Base-by-base conservation (phyloP, 1,284 basidiomycete species). In the Cerrena zonata region DNA sequence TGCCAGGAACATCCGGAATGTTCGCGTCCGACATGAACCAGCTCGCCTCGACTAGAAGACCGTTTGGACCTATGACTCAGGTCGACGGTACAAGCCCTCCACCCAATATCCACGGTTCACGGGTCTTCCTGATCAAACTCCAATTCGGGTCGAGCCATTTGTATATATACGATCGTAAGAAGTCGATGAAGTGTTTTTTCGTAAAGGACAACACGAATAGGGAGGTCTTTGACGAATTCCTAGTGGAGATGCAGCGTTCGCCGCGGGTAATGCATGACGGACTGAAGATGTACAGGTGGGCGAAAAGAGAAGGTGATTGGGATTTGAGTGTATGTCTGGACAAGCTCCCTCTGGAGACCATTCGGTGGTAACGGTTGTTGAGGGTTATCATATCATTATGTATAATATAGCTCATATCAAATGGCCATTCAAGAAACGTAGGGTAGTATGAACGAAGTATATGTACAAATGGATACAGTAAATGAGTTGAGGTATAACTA, bases 71-170 rank as follows among this genome's bases (percentile, higher is more conserved):
- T n/a, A 21, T 39, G 18, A 25, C 39, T 12, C 19, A 19, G 2
- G 34, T 41, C 47, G n/a, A n/a, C n/a, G n/a, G n/a, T n/a, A n/a
- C n/a, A n/a, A 38, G 11, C 10, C 44, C 53, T 3, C 63, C 62
- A 3, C 62, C 63, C 4, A 69, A 74, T 53, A 58, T 67, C 11
- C 68, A 72, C 53, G 64, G 63, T 11, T 60, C 66, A 7, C 65
- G 64, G 22, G 55, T 61, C 1, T 75, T 75, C 60, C 60, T 76
- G 18, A 60, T 73, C 53, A 77, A 76, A 53, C 61, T 75, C 24
- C 73, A 76, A 50, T 26, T 55, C 23, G 51, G 60, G 1, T 43
- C 51, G 1, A 41, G 30, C 3, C 37, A 26, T 30, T 65, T 74
- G 53, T 53, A 72, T 51, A 57, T 76, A 15, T 74, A 76, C 51